A percentile compares a stretch with the other conserved stretches of the same genome.
phyloP scores from a whole-genome alignment of 352 stramenopile species.

The Phytophthora colocasiae region DNA sequence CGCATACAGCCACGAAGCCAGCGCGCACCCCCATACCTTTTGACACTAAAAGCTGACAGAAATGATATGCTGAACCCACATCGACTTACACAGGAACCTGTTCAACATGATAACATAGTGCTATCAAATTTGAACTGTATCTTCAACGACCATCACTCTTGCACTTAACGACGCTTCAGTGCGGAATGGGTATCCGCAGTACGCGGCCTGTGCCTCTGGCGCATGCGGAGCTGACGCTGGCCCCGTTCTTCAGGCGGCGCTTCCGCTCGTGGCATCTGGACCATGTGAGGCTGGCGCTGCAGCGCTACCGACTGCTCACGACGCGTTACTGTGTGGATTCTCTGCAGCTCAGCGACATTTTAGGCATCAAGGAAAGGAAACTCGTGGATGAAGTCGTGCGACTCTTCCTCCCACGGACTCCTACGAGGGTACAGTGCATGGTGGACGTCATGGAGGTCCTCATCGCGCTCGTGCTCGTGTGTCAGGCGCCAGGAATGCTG shows the following conservation, averaged over 20 bases:
- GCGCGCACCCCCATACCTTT: slow-evolving; percentile 1
- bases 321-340: slow-evolving; percentile 65
- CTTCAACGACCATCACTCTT: slow-evolving; percentile 39
- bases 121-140: slow-evolving; percentile 7
- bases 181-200: slow-evolving; percentile 60
- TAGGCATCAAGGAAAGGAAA: slow-evolving; percentile 58
- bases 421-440: slow-evolving; percentile 69
- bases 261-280: slow-evolving; percentile 70
- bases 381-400: slow-evolving; percentile 59
- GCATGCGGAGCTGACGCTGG: slow-evolving; percentile 50
- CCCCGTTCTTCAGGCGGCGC: slow-evolving; percentile 54
- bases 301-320: slow-evolving; percentile 64
- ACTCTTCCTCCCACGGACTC: slow-evolving; percentile 60
- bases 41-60: background rate
- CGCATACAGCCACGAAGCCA: background rate
- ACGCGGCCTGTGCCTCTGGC: slow-evolving; percentile 59
- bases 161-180: slow-evolving; percentile 3
- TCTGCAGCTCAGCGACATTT: slow-evolving; percentile 53
- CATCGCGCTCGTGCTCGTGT: slow-evolving; percentile 67
- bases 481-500: slow-evolving; percentile 62
- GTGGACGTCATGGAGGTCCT: slow-evolving; percentile 78
- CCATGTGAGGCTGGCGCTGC: slow-evolving; percentile 55
- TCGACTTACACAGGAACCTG: slow-evolving; percentile 1
- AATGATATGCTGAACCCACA: slow-evolving; percentile 6
- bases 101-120: no score